Evolutionary conservation across 306 rosid species (phyloP).

Genomic region (cucumber (Cucumis sativus)): DNA sequence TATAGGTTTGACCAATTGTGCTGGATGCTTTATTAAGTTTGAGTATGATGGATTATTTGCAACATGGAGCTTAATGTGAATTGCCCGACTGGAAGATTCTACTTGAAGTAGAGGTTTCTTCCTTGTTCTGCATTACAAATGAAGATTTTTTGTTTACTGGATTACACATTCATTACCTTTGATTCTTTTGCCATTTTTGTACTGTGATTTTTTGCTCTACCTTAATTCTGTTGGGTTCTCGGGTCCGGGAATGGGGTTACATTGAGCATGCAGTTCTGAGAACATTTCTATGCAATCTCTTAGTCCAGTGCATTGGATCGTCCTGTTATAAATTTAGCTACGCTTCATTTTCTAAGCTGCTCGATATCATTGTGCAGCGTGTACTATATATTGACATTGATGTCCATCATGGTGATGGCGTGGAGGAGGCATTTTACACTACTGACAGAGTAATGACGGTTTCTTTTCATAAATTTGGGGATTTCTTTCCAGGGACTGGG

Average conservation of each 20-base stretch:
- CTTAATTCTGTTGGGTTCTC: background rate
- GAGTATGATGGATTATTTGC: background rate
- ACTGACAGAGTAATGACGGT: slow-evolving; percentile 93
- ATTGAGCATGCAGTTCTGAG: background rate
- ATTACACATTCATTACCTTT: background rate
- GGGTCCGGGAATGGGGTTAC: background rate
- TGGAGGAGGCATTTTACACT: slow-evolving; percentile 93
- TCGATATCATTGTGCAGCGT: slow-evolving; percentile 40
- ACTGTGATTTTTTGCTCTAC: background rate
- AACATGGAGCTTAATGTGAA: background rate
- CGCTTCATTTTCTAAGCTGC: background rate
- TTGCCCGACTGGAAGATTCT: background rate
- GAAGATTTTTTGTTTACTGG: background rate
- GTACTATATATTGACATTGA: slow-evolving; percentile 32
- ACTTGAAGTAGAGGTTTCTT: background rate
- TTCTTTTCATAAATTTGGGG: slow-evolving; percentile 83
- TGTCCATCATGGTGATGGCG: slow-evolving; percentile 88
- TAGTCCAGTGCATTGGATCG: background rate
- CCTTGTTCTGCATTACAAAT: background rate
- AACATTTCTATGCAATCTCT: background rate
- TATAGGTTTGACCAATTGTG: background rate
- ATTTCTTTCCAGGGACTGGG: slow-evolving; percentile 88
- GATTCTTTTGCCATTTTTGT: background rate
- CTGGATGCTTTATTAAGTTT: background rate
- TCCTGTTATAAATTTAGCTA: background rate